Conservation (phyloP, 140 eudicot species). For the Oenanthe javanica region DNA sequence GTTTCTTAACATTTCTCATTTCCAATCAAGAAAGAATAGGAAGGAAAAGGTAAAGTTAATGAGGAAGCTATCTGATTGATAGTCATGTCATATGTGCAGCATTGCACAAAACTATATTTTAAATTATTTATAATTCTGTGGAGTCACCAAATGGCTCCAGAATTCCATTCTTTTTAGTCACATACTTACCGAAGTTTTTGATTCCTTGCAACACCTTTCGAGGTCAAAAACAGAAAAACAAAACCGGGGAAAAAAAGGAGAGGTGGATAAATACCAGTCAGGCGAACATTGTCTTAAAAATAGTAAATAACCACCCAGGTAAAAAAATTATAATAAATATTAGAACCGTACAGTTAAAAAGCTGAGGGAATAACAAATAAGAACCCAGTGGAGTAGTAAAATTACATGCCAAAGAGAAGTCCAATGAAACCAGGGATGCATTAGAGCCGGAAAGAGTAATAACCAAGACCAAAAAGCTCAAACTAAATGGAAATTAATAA, state of each 20-base stretch:
- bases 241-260: neutral
- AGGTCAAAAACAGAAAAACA: neutral
- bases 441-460: neutral
- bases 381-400: neutral
- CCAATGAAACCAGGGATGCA: neutral
- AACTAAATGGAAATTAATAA: neutral
- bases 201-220: neutral
- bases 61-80: neutral
- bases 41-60: neutral
- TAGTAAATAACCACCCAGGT: neutral
- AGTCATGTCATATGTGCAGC: neutral
- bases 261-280: neutral
- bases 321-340: neutral
- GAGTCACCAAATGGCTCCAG: neutral
- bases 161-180: neutral
- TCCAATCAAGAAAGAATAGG: neutral
- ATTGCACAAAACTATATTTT: neutral
- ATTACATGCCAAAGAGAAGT: neutral
- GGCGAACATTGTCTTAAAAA: neutral
- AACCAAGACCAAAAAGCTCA: neutral
- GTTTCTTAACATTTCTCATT: neutral
- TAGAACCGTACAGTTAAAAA: neutral
- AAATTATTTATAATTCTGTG: neutral
- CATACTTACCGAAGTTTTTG: neutral
- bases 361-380: neutral